Evolutionary conservation across 2,329 filamentous ascomycete species (phyloP), one percentile per base, ranked within the genome.

Genomic region (Epichloe baconii): DNA sequence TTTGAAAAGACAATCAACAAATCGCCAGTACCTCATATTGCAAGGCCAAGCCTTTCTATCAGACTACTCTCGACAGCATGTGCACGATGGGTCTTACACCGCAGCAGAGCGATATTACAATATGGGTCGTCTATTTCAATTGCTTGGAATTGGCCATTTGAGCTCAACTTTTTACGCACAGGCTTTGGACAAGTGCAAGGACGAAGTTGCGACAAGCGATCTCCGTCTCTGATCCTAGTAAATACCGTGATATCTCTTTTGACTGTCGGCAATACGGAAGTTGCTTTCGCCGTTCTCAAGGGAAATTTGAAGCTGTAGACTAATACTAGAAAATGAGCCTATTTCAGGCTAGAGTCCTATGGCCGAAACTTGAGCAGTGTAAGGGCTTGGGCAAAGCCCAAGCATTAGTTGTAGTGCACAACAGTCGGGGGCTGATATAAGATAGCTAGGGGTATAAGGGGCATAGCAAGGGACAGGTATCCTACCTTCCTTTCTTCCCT

Each of bases 1-100:
- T 0, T 77, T 96, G 61, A 96, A 97, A 66, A 79, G 91, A 2
- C 88, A 95, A 65, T 83, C 85, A 0, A 88, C 91, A 46, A 97
- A 97, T 63, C 76, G 93, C 2, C 91, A 97, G 63, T 91, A 87
- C 62, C 79, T 89, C 41, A 81, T 96, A 42, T 75, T 88, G 56
- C 90, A 97, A 64, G 93, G 89, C 0, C 76, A 96, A 48, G 74
- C 83, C 0, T 96, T 95, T 60, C 68, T 97, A 52, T 79, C 60
- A 4, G 58, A 61, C n/a, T 70, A 70, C 38, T 59, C 61, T 7
- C 57, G 63, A 7, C 52, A 51, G 19, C 23, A 55, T 5, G 52
- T 53, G 1, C 37, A 52, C 17, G 47, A 42, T 3, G 31, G 50
- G n/a, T 40, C 41, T 12, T 38, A 10, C 10, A 47, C 57, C 2